Percentiles rank a stretch among this genome's conserved stretches.
Conservation (phyloP, 2,329 filamentous ascomycete species). For the Nemania sp. region DNA sequence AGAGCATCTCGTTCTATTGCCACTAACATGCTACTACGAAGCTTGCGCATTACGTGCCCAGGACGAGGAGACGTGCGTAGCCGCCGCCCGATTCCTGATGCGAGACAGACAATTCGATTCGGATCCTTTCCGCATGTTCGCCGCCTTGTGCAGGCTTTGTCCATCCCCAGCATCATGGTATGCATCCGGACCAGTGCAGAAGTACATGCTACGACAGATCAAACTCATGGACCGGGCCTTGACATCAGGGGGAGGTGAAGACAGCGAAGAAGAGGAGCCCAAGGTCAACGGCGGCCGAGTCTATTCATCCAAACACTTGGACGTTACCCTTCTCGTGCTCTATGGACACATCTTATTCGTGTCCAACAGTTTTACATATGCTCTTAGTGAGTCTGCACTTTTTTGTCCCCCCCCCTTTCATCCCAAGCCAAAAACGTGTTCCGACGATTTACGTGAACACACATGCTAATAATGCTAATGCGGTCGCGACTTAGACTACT, state of each 20-base stretch:
- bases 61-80: conserved; percentile 75
- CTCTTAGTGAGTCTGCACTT: conserved; percentile 67
- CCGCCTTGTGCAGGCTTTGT: conserved; percentile 75
- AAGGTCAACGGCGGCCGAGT: conserved; percentile 38
- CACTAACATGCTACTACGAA: conserved; percentile 41
- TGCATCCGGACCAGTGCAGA: conserved; percentile 80
- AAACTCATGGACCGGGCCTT: conserved; percentile 80
- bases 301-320: conserved; percentile 58
- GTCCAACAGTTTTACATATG: conserved; percentile 80
- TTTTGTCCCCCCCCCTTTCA: background rate
- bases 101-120: conserved; percentile 78
- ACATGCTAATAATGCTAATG: conserved; percentile 4
- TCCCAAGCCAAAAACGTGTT: background rate
- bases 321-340: conserved; percentile 80
- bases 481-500: conserved; percentile 66
- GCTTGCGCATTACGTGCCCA: conserved; percentile 81
- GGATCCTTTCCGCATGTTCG: conserved; percentile 83
- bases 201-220: conserved; percentile 89
- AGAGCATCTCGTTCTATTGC: background rate
- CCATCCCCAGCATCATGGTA: conserved; percentile 77
- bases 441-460: background rate
- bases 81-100: conserved; percentile 81
- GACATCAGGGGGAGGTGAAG: conserved; percentile 48
- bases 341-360: conserved; percentile 90
- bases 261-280: conserved; percentile 44